Evolutionary conservation across 306 rosid species (phyloP), one percentile per base, ranked within the genome.

Genomic region (Luffa aegyptiaca): DNA sequence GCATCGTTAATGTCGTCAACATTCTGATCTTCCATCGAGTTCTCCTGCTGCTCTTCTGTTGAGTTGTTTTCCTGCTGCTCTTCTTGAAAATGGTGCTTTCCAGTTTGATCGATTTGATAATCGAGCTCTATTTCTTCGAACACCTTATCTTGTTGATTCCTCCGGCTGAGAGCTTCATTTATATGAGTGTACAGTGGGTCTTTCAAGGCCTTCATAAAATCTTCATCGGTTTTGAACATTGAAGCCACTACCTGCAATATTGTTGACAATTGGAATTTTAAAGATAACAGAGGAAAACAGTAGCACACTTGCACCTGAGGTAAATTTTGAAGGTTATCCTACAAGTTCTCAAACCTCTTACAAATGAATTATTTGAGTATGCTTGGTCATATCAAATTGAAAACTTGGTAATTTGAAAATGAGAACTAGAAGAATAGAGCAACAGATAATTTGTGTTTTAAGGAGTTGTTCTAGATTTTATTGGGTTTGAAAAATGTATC

Each of bases 221-320:
- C 97, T 79, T 81, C 80, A 81, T 93, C 83, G 48, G 80, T 6
- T 63, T 83, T 84, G 87, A 83, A 82, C 80, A 37, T 88, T 49
- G 98, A 91, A 79, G 91, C 78, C 88, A 91, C 97, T 37, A 87
- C 96, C 99, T 93, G 81, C 51, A 76, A 75, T 45, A 79, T 65
- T 52, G 59, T 77, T 42, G 53, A 74, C 41, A 35, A 52, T 68
- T 59, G 76, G 33, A 51, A 81, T 57, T 11, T 76, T 36, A 49
- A 78, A 18, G 17, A 58, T 5, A 49, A 57, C 65, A 81, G 37
- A 20, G 55, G 37, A 78, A 44, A 42, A 26, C 66, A 20, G 39
- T 70, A 36, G 26, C 9, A 70, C 10, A 70, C 9, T 70, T 36
- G 10, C 20, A 16, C 42, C 26, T 63, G 3, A 68, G 33, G 75